Percentiles rank a stretch among this genome's conserved stretches.
Evolutionary conservation across 176 grass and related monocot genomes (phyloP).

Genomic region (Lolium multiflorum): DNA sequence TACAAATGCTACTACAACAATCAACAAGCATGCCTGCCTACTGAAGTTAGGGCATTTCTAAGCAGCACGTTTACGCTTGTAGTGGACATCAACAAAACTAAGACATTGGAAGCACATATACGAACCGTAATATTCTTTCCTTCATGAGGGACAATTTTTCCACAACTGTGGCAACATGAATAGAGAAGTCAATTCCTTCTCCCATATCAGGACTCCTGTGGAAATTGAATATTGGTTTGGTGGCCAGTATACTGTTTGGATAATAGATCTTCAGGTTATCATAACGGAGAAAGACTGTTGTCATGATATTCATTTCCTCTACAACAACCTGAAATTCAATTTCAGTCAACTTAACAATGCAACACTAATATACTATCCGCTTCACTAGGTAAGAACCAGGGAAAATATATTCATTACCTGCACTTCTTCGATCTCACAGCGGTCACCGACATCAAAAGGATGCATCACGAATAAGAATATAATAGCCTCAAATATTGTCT

Average conservation of each 20-base stretch:
- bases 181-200: constrained; percentile 62
- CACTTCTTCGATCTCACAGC: constrained; percentile 63
- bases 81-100: no score
- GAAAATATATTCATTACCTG: constrained; percentile 44
- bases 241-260: constrained; percentile 69
- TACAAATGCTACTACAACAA: background rate
- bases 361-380: background rate
- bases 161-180: constrained; percentile 65
- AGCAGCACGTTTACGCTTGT: no score
- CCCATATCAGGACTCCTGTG: constrained; percentile 84
- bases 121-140: constrained; percentile 60
- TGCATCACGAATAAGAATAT: constrained; percentile 78
- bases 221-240: constrained; percentile 67
- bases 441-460: constrained; percentile 78
- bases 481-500: constrained; percentile 74
- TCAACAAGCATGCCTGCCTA: background rate
- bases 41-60: background rate
- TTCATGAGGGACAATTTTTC: constrained; percentile 64
- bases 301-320: constrained; percentile 84
- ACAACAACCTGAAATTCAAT: constrained; percentile 56
- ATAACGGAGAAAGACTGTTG: constrained; percentile 62
- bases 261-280: constrained; percentile 79
- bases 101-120: background rate
- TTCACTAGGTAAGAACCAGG: background rate
- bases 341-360: background rate